Evolutionary conservation across 2,329 filamentous ascomycete genomes (phyloP), one percentile per base, ranked within the genome.

Genomic region (Stemphylium beticola): DNA sequence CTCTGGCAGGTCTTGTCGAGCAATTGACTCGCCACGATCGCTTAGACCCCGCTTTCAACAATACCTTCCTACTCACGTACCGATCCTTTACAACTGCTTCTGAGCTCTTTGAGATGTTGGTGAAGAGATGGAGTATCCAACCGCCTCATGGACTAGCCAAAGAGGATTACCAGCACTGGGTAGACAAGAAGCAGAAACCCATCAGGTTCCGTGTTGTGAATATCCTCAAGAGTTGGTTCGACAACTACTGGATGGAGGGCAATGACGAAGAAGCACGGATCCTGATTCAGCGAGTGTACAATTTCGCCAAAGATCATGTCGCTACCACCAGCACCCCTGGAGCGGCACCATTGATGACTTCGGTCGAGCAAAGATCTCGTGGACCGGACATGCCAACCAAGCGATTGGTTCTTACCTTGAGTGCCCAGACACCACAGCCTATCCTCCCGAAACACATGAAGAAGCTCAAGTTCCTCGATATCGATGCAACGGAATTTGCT

Each of bases 361-460:
- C 96, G 3, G 84, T 99, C 41, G 93, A 98, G 70, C 92, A 97
- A 76, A 86, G 95, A 33, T 82, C 96, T 61, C 88, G 86, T 58
- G 93, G 95, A 53, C 92, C 96, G 72, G 95, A 98, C 62, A 89
- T 89, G 14, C 88, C 91, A 17, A 89, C 88, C 9, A 93, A 96
- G 71, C 87, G 91, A 31, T 84, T 99, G 72, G 88, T 99, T 15
- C 87, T 95, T 59, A 98, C 92, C 0, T 81, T 95, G 60, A 93
- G 87, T 72, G 88, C 88, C 66, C 88, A 91, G 59, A 90, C 91
- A 1, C 93, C 95, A 4, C 81, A 89, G 32, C 92, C 95, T 1
- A 97, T 98, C 71, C 87, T 97, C 74, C 95, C 95, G 1, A 97
- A 96, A 83, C 97, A 98, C 75, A 96, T 99, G 92, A 97, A 95